Base-by-base conservation (phyloP, 352 stramenopile genomes). In the Globisporangium okanoganense region DNA sequence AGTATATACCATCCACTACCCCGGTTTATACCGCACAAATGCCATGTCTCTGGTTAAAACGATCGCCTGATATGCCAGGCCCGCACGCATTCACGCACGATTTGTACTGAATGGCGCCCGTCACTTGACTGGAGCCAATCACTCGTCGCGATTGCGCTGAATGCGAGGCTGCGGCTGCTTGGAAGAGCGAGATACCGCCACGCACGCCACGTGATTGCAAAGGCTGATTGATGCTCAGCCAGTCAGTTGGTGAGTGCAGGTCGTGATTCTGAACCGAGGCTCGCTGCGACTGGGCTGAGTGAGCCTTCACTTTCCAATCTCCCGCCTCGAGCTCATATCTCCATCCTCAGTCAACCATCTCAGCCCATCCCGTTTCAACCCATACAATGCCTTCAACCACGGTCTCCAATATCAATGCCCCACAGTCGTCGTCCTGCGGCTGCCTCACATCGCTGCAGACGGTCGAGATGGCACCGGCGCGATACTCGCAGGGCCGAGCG, bases 291-390 rank as follows among this genome's bases (percentile, higher is more conserved):
- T n/a, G n/a, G n/a, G n/a, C 13, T 7, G 12, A 36, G 13, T n/a
- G 47, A 36, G 47, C 13, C 47, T 54, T 41, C 48, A 55, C 48
- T 55, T 55, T 41, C 22, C 48, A 55, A 55, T 55, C 48, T 55
- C 16, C 48, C 41, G 18, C 16, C n/a, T n/a, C n/a, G n/a, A n/a
- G n/a, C n/a, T n/a, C n/a, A n/a, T n/a, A n/a, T n/a, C n/a, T n/a
- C n/a, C n/a, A n/a, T n/a, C n/a, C n/a, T n/a, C n/a, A n/a, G n/a
- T n/a, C 41, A 24, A 16, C 41, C 18, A 48, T 18, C 38, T 45
- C n/a, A 47, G 12, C n/a, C n/a, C 41, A 29, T 14, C 41, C 41
- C 41, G 24, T 27, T 25, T 22, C 1, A 48, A 9, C 9, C n/a
- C n/a, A n/a, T n/a, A n/a, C 20, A 9, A 47, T 47, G 14, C 4